Base-by-base conservation (phyloP, 371 early-diverging fungal species). In the Rhizomucor miehei region DNA sequence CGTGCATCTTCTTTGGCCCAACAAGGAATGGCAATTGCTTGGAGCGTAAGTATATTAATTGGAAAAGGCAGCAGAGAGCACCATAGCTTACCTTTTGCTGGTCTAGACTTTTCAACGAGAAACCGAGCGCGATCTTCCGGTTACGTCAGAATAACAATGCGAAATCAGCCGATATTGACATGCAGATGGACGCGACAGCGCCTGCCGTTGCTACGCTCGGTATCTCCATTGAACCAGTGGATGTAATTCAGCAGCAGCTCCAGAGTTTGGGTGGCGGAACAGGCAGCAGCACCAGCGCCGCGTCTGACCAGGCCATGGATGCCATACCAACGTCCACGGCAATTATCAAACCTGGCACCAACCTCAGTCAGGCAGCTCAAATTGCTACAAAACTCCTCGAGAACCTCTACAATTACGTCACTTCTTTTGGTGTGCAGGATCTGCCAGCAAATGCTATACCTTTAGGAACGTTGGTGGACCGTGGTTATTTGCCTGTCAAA, bases 201-300 rank as follows among this genome's bases (percentile, higher is more conserved):
- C n/a, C n/a, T n/a, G n/a, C n/a, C n/a, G n/a, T n/a, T n/a, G 95
- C 94, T 0, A 88, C 87, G 25, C 68, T 96, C 6, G 97, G 97
- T 3, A 94, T 96, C 41, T 90, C 91, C 0, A 89, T 96, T 24
- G 95, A 95, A 56, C 93, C 94, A 4, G 62, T 90, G 19, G 79
- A 79, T 25, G 64, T 69, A 2, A 88, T 94, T 23, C 67, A 86
- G 58, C 73, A 78, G 48, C 81, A 86, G 60, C 48, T 84, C 11
- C 52, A 66, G 36, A 63, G 54, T 21, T 52, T 71, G 16, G 54
- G 57, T 35, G 44, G 49, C 40, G 43, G 25, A 20, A 52, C 29
- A 9, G 34, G 25, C 16, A 19, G 13, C 16, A 38, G 17, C n/a
- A n/a, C n/a, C n/a, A n/a, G n/a, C n/a, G n/a, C n/a, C n/a, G n/a